A percentile compares a stretch with the other conserved stretches of the same genome.
These are phyloP conservation scores for Hymenoscyphus salicellus DNA, from an alignment of 2,329 filamentous ascomycete genomes.

Conservation along the genomic window DNA sequence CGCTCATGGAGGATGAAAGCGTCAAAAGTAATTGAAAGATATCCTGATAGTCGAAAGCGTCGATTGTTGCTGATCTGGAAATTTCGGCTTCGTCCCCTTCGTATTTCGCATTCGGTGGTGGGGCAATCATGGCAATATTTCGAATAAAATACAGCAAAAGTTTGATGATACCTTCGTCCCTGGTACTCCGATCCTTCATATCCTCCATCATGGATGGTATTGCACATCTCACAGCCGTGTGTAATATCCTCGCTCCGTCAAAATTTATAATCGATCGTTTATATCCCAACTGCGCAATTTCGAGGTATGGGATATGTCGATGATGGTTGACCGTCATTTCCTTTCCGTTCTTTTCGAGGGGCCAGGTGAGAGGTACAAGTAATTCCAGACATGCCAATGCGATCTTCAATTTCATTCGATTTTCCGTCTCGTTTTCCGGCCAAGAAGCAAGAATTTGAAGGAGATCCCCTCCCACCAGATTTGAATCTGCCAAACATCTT, in stretches of 20 bases:
- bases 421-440: slow-evolving; percentile 69
- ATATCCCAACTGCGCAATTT: slow-evolving; percentile 83
- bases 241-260: slow-evolving; percentile 71
- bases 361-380: slow-evolving; percentile 91
- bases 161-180: slow-evolving; percentile 91
- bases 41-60: slow-evolving; percentile 86
- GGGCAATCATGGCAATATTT: slow-evolving; percentile 81
- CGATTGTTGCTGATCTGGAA: slow-evolving; percentile 81
- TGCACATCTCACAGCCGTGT: slow-evolving; percentile 75
- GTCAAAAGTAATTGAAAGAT: slow-evolving; percentile 83
- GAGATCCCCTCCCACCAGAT: slow-evolving; percentile 85
- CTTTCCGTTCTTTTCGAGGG: slow-evolving; percentile 73
- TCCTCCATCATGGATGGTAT: slow-evolving; percentile 81
- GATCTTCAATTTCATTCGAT: slow-evolving; percentile 72
- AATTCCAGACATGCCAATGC: slow-evolving; percentile 86
- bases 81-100: slow-evolving; percentile 89
- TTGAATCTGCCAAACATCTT: slow-evolving; percentile 85
- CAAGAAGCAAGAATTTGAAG: slow-evolving; percentile 83
- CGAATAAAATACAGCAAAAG: slow-evolving; percentile 84
- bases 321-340: slow-evolving; percentile 91
- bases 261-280: slow-evolving; percentile 86
- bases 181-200: slow-evolving; percentile 68
- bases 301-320: slow-evolving; percentile 83
- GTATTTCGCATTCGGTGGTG: slow-evolving; percentile 67
- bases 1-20: slow-evolving; percentile 85